Evolutionary conservation across 441 rosid species (phyloP).

Genomic region (Euphorbia corollata): DNA sequence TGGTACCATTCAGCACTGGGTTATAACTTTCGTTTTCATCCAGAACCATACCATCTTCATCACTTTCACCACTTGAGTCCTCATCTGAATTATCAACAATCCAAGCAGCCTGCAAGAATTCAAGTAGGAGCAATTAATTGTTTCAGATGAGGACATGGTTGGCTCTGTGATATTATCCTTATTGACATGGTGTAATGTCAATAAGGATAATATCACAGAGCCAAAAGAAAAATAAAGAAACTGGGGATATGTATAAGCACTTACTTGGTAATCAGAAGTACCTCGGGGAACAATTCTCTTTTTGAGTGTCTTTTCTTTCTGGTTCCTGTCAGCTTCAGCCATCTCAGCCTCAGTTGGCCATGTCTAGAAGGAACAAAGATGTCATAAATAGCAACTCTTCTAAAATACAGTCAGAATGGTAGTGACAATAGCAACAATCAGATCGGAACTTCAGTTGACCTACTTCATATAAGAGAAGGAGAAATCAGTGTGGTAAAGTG

Average conservation of each 20-base stretch:
- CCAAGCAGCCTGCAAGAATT: conserved; percentile 81
- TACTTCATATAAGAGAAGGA: background rate
- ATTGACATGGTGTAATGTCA: background rate
- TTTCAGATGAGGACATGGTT: background rate
- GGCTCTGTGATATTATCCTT: too few species aligned
- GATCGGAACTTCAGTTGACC: background rate
- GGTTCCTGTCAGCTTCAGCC: conserved; percentile 70
- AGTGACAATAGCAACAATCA: background rate
- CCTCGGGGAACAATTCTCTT: conserved; percentile 70
- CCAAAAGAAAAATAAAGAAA: background rate
- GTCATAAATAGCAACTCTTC: background rate
- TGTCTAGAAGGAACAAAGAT: conserved; percentile 43
- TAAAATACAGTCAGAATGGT: background rate
- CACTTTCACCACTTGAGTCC: conserved; percentile 42
- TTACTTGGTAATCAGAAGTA: conserved; percentile 94
- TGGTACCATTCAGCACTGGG: conserved; percentile 30
- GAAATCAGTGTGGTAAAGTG: background rate
- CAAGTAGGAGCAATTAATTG: background rate
- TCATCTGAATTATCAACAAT: conserved; percentile 67
- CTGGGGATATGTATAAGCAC: conserved; percentile 9
- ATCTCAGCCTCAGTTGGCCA: conserved; percentile 97
- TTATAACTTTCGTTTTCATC: conserved; percentile 48
- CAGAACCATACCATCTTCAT: conserved; percentile 70
- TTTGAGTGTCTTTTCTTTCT: conserved; percentile 43
- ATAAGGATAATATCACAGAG: background rate